phyloP scores from a whole-genome alignment of 306 rosid genomes.

The Rosa persica region DNA sequence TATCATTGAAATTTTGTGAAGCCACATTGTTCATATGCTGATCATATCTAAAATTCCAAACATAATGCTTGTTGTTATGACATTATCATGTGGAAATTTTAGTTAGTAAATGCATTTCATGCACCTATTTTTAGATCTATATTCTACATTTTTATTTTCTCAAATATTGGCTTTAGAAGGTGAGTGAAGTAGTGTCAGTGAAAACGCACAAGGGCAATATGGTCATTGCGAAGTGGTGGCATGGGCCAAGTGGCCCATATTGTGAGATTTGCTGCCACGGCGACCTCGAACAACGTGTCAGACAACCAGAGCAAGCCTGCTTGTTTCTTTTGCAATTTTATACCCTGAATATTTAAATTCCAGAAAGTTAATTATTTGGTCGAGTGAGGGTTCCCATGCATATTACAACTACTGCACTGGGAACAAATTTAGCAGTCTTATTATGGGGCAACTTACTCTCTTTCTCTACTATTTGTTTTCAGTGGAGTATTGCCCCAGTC shows the following conservation, averaged over 20 bases:
- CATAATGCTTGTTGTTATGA: neutral
- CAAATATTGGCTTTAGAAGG: neutral
- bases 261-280: neutral
- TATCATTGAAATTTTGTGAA: neutral
- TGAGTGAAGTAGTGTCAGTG: neutral
- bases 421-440: slow-evolving; percentile 8
- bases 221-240: neutral
- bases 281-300: slow-evolving; percentile 30
- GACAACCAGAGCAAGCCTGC: slow-evolving; percentile 21
- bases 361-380: neutral
- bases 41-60: neutral
- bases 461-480: neutral
- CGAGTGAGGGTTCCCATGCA: neutral
- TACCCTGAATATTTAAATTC: neutral
- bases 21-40: neutral
- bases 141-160: neutral
- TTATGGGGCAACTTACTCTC: slow-evolving; percentile 1
- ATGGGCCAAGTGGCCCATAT: neutral
- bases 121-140: neutral
- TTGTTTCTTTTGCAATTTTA: slow-evolving; percentile 16
- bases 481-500: neutral
- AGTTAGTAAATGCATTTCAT: neutral
- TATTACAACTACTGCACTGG: neutral
- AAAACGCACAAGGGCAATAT: neutral
- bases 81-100: neutral